A percentile compares a stretch with the other conserved stretches of the same genome.
Evolutionary conservation across 306 rosid species (phyloP).

Genomic region (Neltuma alba): DNA sequence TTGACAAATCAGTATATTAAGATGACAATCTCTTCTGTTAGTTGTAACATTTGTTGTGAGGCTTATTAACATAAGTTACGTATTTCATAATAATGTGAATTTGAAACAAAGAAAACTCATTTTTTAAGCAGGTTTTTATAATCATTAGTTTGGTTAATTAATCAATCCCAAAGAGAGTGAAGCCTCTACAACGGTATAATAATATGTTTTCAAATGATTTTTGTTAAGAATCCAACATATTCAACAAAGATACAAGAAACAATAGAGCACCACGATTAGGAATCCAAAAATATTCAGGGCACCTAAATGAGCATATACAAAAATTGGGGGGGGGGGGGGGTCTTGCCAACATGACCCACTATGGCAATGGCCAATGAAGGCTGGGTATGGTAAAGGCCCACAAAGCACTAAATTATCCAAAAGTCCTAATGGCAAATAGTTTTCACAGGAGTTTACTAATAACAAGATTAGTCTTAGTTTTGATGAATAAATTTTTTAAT

Average conservation of each 20-base stretch:
- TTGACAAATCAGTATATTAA: constrained; percentile 7
- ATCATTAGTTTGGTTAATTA: not conserved
- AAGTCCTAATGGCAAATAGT: not conserved
- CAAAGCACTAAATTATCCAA: constrained; percentile 23
- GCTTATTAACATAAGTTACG: not conserved
- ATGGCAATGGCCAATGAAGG: not conserved
- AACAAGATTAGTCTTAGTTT: constrained; percentile 20
- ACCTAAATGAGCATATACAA: not conserved
- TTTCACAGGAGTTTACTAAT: constrained; percentile 21
- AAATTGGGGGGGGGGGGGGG: too few species aligned
- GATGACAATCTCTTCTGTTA: not conserved
- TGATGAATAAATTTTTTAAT: not conserved
- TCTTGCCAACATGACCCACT: not conserved
- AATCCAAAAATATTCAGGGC: not conserved
- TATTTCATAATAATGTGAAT: not conserved
- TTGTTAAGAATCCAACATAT: not conserved
- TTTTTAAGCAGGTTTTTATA: not conserved
- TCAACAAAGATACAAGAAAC: not conserved
- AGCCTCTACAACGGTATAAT: not conserved
- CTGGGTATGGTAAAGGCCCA: not conserved
- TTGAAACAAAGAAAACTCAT: not conserved
- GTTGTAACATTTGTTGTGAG: not conserved
- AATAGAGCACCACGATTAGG: not conserved
- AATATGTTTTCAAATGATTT: not conserved
- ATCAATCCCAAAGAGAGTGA: not conserved